These are phyloP conservation scores for Globisporangium lucens DNA, from an alignment of 352 stramenopile species.

Conservation along the genomic window DNA sequence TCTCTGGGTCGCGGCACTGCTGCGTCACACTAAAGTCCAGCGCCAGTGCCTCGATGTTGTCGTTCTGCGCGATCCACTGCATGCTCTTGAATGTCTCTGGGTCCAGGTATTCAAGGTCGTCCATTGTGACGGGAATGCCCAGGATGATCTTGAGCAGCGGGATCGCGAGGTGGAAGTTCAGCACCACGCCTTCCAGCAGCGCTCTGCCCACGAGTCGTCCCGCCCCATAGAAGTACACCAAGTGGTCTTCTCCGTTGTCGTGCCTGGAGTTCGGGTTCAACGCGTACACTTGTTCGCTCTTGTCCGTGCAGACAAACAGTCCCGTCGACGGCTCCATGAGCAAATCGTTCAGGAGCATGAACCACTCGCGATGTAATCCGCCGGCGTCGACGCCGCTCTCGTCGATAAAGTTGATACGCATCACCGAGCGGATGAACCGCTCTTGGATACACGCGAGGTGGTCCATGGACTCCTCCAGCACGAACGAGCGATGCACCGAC, in stretches of 20 bases:
- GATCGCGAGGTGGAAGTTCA: constrained; percentile 92
- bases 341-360: constrained; percentile 70
- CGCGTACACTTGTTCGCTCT: constrained; percentile 52
- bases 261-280: constrained; percentile 63
- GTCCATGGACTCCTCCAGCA: constrained; percentile 72
- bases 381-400: constrained; percentile 86
- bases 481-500: constrained; percentile 54
- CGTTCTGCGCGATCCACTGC: constrained; percentile 62
- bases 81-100: constrained; percentile 57
- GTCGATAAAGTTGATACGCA: constrained; percentile 87
- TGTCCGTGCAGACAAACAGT: constrained; percentile 53
- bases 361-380: constrained; percentile 92
- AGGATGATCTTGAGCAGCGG: constrained; percentile 98
- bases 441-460: constrained; percentile 57
- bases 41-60: constrained; percentile 45
- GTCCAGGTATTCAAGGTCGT: constrained; percentile 91
- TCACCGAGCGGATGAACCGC: constrained; percentile 59
- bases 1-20: constrained; percentile 3
- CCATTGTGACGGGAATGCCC: constrained; percentile 91
- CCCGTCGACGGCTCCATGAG: constrained; percentile 43
- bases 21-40: constrained; percentile 66
- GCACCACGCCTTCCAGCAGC: constrained; percentile 90
- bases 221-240: constrained; percentile 59
- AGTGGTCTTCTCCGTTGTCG: constrained; percentile 60
- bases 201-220: constrained; percentile 57